Base-by-base conservation (phyloP, 495 filamentous ascomycete genomes). In the Penicillium simplicissimum region DNA sequence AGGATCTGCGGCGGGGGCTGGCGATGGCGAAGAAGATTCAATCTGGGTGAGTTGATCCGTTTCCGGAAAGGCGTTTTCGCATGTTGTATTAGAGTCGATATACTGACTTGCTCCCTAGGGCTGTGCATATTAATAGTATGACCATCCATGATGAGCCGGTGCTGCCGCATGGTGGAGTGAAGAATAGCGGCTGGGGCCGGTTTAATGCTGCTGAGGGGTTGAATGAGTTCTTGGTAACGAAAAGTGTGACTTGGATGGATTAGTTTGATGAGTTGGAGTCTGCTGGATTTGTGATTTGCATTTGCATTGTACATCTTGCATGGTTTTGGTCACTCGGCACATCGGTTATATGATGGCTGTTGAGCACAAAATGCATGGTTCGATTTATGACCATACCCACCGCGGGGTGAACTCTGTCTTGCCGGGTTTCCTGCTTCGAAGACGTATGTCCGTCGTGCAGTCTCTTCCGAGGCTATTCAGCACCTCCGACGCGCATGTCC, bases 71-170 rank as follows among this genome's bases (percentile, higher is more conserved):
- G n/a, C 9, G 6, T 43, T 19, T 2, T 43, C 23, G 23, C 23
- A 3, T 3, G 23, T 25, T 25, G 23, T 25, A 3, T 25, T 3
- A 3, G 23, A 25, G 35, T 17, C 37, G 35, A 36, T 14, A 40
- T 14, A 7, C 10, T 48, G 40, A 43, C 51, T 51, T 65, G 15
- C 61, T 52, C 52, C 61, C 7, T 33, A 79, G 79, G 9, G 88
- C 88, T 33, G 89, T 97, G 25, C 92, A 96, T 74, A 92, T 96
- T 68, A 97, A 97, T 69, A 85, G 79, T 60, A 93, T 93, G 89
- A 90, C 87, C 0, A 85, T 96, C 7, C 91, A 96, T 66, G 93
- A 97, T 66, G 92, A 96, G 76, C 77, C 86, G 2, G 79, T 77
- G 19, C 71, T 96, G 52, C 91, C 92, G 15, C 92, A 96, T 76